phyloP scores from a whole-genome alignment of 306 rosid genomes.

The Lotus japonicus region DNA sequence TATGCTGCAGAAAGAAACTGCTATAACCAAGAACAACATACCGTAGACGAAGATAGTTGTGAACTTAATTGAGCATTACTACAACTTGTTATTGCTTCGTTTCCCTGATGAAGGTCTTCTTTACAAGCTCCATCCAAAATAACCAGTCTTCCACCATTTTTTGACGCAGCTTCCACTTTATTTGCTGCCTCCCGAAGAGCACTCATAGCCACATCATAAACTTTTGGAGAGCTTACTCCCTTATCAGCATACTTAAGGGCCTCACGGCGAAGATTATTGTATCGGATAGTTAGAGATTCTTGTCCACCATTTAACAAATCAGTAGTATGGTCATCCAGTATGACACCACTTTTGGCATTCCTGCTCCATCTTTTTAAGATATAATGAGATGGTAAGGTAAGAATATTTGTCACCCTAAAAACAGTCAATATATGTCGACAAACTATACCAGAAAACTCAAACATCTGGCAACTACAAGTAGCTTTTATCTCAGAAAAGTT shows the following conservation, averaged over 20 bases:
- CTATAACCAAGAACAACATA: slow-evolving; percentile 1
- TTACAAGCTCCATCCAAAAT: slow-evolving; percentile 11
- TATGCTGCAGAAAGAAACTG: background rate
- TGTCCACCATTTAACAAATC: slow-evolving; percentile 4
- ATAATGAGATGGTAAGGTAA: slow-evolving; percentile 29
- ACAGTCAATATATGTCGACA: slow-evolving; percentile 36
- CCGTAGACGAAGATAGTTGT: slow-evolving; percentile 27
- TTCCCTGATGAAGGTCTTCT: slow-evolving; percentile 13
- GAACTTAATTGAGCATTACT: slow-evolving; percentile 11
- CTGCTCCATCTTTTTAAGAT: slow-evolving; percentile 32
- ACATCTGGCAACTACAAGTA: slow-evolving; percentile 35
- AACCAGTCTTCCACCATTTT: slow-evolving; percentile 20
- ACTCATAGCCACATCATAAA: slow-evolving; percentile 18
- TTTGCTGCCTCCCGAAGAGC: slow-evolving; percentile 27
- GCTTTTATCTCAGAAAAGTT: slow-evolving; percentile 23
- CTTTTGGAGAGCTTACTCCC: slow-evolving; percentile 6
- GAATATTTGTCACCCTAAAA: slow-evolving; percentile 31
- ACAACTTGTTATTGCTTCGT: slow-evolving; percentile 15
- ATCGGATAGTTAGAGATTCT: slow-evolving; percentile 21
- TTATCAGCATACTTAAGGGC: slow-evolving; percentile 28
- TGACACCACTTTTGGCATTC: slow-evolving; percentile 27
- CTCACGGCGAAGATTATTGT: slow-evolving; percentile 24
- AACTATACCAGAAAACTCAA: slow-evolving; percentile 34
- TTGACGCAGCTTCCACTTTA: slow-evolving; percentile 22
- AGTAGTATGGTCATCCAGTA: slow-evolving; percentile 14